phyloP scores from a whole-genome alignment of 352 stramenopile genomes.

The Thraustotheca clavata region DNA sequence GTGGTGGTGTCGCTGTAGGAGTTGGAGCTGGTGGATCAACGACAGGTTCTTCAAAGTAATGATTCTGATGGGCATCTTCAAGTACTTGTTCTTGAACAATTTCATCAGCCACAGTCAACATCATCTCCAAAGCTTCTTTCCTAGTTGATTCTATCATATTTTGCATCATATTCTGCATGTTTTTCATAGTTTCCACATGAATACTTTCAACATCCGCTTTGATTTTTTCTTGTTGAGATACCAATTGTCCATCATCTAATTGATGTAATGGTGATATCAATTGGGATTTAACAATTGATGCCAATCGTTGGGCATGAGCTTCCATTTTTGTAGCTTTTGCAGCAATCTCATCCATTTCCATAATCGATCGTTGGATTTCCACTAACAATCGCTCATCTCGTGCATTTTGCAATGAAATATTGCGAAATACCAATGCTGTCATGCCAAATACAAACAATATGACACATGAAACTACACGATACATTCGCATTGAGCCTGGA shows the following conservation, averaged over 20 bases:
- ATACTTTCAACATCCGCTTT: constrained; percentile 8
- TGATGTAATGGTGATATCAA: neutral
- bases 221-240: neutral
- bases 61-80: neutral
- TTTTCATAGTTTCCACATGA: constrained; percentile 16
- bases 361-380: constrained; percentile 11
- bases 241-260: neutral
- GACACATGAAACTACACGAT: constrained; percentile 5
- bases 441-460: constrained; percentile 10
- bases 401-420: neutral
- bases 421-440: constrained; percentile 8
- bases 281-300: constrained; percentile 2
- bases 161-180: constrained; percentile 18
- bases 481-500: too few species aligned
- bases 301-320: constrained; percentile 1
- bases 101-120: neutral
- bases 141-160: constrained; percentile 9
- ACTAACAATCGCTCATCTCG: constrained; percentile 1
- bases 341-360: constrained; percentile 17
- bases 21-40: neutral
- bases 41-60: neutral
- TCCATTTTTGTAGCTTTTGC: constrained; percentile 13
- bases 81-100: neutral
- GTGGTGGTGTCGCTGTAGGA: neutral
- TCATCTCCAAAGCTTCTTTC: constrained; percentile 12